Evolutionary conservation across 164 flowering plant genomes (phyloP).

Genomic region (Tinospora cordifolia): DNA sequence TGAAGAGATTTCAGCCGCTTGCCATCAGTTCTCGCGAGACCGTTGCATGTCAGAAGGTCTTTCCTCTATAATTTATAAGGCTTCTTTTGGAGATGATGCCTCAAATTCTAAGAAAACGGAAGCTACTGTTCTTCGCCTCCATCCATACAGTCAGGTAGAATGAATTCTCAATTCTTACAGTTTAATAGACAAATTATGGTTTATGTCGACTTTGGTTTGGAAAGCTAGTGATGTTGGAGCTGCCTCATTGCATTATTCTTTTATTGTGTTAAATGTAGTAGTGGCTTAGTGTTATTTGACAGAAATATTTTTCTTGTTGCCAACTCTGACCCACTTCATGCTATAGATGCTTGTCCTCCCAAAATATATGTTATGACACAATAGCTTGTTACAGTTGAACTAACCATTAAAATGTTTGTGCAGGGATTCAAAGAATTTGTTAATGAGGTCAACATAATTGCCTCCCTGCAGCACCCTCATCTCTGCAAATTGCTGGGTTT

Average conservation of each 20-base stretch:
- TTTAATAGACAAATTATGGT: background rate
- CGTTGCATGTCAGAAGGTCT: constrained; percentile 74
- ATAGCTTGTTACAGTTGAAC: background rate
- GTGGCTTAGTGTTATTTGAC: background rate
- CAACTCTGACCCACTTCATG: background rate
- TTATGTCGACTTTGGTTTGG: background rate
- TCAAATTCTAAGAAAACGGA: constrained; percentile 57
- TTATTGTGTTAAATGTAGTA: background rate
- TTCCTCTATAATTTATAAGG: constrained; percentile 62
- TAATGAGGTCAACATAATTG: constrained; percentile 62
- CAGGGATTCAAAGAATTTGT: constrained; percentile 70
- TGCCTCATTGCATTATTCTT: no score
- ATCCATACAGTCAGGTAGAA: constrained; percentile 60
- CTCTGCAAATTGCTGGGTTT: constrained; percentile 88
- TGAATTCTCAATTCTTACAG: background rate
- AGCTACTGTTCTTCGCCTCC: constrained; percentile 84
- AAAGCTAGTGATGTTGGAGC: background rate
- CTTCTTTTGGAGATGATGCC: constrained; percentile 77
- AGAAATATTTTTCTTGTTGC: background rate
- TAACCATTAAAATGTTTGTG: constrained; percentile 6
- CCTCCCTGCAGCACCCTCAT: constrained; percentile 80
- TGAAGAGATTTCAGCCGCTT: constrained; percentile 77
- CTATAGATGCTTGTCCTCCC: no score
- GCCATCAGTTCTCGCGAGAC: constrained; percentile 69
- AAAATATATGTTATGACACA: no score